phyloP scores from a whole-genome alignment of 768 basidiomycete species.

The Tricholoma bakamatsutake region DNA sequence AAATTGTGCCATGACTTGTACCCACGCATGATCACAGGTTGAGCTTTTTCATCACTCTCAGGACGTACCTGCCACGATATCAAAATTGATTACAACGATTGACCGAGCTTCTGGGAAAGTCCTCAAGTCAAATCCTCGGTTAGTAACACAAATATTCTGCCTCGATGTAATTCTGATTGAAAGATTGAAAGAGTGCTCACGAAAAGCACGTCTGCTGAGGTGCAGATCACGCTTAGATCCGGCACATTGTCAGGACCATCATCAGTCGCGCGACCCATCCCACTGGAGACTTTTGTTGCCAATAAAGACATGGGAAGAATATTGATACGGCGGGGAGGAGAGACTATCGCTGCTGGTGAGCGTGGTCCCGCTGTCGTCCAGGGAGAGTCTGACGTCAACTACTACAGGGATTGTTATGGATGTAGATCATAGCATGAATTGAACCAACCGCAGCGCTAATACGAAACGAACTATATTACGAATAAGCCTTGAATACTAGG shows the following conservation, averaged over 20 bases:
- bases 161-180: not conserved
- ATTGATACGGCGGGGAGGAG: constrained; percentile 80
- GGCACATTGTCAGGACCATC: constrained; percentile 43
- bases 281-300: constrained; percentile 76
- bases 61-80: constrained; percentile 86
- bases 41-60: constrained; percentile 94
- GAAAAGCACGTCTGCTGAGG: constrained; percentile 81
- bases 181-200: constrained; percentile 59
- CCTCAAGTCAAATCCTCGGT: constrained; percentile 80
- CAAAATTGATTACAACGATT: constrained; percentile 70
- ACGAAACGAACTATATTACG: not conserved
- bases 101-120: constrained; percentile 75
- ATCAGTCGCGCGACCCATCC: constrained; percentile 51
- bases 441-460: not conserved
- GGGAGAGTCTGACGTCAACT: not conserved
- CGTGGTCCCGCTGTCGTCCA: not conserved
- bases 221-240: constrained; percentile 72
- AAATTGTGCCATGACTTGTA: not conserved
- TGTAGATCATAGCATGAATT: not conserved
- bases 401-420: not conserved
- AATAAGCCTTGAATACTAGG: not conserved
- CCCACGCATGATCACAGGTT: constrained; percentile 40
- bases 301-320: constrained; percentile 98
- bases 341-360: constrained; percentile 89
- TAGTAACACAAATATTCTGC: constrained; percentile 13